Evolutionary conservation across 768 basidiomycete genomes (phyloP).

Genomic region (Kwoniella sp.): DNA sequence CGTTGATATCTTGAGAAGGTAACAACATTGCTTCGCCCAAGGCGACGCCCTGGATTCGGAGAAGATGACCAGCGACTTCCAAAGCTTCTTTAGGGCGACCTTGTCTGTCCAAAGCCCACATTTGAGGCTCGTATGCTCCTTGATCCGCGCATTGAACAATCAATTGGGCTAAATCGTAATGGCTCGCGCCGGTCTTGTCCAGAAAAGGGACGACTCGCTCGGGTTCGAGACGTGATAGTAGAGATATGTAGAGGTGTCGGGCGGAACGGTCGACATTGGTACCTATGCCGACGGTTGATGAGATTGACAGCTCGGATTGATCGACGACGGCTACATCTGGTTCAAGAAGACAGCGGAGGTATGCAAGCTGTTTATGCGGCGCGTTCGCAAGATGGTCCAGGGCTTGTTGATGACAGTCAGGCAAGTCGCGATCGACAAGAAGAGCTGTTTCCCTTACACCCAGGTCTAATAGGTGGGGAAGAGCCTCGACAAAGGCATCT

Average conservation of each 20-base stretch:
- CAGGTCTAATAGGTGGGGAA: constrained; percentile 67
- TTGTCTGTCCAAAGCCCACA: constrained; percentile 74
- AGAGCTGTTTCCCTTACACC: constrained; percentile 70
- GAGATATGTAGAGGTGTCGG: constrained; percentile 66
- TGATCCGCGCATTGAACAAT: constrained; percentile 68
- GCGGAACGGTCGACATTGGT: constrained; percentile 60
- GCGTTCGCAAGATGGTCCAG: constrained; percentile 61
- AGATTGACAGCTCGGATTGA: constrained; percentile 58
- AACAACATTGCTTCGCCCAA: constrained; percentile 19
- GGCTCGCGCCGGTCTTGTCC: constrained; percentile 61
- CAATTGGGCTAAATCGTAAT: constrained; percentile 64
- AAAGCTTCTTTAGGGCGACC: constrained; percentile 70
- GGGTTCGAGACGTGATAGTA: constrained; percentile 75
- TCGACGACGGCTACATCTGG: constrained; percentile 57
- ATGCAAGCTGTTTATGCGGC: constrained; percentile 68
- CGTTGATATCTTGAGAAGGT: background rate
- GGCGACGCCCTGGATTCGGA: constrained; percentile 42
- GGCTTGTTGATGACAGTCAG: constrained; percentile 68
- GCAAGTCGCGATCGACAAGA: constrained; percentile 70
- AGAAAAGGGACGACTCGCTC: constrained; percentile 66
- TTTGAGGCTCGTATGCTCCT: constrained; percentile 70
- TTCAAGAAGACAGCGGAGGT: constrained; percentile 73
- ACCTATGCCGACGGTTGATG: background rate
- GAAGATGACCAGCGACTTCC: constrained; percentile 62
- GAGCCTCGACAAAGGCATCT: constrained; percentile 62